phyloP scores from a whole-genome alignment of 192 early-diverging fungal species.

The Coemansia sp. region DNA sequence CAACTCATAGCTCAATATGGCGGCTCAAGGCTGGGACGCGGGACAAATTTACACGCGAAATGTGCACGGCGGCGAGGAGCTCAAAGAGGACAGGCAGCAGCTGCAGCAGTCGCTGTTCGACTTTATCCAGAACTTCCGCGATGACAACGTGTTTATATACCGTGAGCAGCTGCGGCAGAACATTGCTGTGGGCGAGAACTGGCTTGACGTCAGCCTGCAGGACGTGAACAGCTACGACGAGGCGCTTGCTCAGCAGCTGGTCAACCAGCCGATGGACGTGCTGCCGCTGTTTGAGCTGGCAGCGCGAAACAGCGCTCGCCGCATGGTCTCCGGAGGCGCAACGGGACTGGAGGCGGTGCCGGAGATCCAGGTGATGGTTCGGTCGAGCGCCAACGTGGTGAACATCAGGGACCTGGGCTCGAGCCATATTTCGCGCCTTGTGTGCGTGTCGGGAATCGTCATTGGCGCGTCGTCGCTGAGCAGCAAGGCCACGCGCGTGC shows the following conservation, averaged over 20 bases:
- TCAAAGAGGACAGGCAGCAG: constrained; percentile 57
- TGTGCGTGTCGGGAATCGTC: constrained; percentile 93
- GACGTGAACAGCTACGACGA: constrained; percentile 83
- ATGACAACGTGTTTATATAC: constrained; percentile 82
- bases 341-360: constrained; percentile 61
- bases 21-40: constrained; percentile 77
- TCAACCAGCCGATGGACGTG: constrained; percentile 72
- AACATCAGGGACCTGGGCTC: constrained; percentile 90
- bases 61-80: constrained; percentile 60
- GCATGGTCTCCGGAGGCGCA: constrained; percentile 61
- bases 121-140: constrained; percentile 83
- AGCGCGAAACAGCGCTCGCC: constrained; percentile 70
- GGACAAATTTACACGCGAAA: constrained; percentile 71
- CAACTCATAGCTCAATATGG: constrained; percentile 21
- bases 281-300: constrained; percentile 91
- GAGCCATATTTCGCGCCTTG: constrained; percentile 80
- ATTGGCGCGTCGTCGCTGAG: constrained; percentile 85
- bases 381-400: constrained; percentile 78
- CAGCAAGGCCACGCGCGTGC: constrained; percentile 85
- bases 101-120: constrained; percentile 68
- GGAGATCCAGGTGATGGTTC: constrained; percentile 86
- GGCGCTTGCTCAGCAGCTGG: constrained; percentile 75
- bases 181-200: constrained; percentile 67
- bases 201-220: constrained; percentile 84
- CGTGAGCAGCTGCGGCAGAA: constrained; percentile 92